phyloP scores from a whole-genome alignment of 163 green algal genomes.

The Coccomyxa subellipsoidea region DNA sequence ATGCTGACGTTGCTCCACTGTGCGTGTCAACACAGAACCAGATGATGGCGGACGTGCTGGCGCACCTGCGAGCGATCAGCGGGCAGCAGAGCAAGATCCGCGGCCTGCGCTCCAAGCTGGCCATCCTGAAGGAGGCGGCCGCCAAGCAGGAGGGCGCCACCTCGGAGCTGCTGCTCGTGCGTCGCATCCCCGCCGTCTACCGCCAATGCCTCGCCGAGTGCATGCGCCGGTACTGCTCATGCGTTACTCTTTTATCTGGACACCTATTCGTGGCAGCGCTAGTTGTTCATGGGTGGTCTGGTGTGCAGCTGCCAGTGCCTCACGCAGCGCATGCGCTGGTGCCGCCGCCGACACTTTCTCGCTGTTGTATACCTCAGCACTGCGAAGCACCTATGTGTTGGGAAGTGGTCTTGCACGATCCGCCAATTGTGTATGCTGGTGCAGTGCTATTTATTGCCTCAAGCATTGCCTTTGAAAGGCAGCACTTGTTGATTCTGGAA shows the following conservation, averaged over 20 bases:
- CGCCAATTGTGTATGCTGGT: no score
- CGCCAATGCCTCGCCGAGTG: slow-evolving; percentile 78
- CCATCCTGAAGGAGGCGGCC: slow-evolving; percentile 69
- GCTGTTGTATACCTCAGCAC: no score
- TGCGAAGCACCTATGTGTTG: no score
- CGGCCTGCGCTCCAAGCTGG: slow-evolving; percentile 79
- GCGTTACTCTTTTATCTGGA: neutral
- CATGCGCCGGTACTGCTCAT: slow-evolving; percentile 50
- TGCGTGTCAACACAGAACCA: slow-evolving; percentile 40
- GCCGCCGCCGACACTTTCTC: no score
- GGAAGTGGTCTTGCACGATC: no score
- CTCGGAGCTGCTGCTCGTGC: slow-evolving; percentile 64
- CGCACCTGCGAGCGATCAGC: slow-evolving; percentile 74
- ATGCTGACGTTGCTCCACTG: neutral
- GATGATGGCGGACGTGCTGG: slow-evolving; percentile 72
- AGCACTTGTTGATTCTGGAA: no score
- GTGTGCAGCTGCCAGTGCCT: no score
- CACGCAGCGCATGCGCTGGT: no score
- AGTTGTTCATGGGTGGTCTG: no score
- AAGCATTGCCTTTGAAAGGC: no score
- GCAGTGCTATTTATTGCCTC: no score
- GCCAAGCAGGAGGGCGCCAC: slow-evolving; percentile 67
- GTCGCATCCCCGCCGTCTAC: slow-evolving; percentile 72
- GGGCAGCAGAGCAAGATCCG: slow-evolving; percentile 82
- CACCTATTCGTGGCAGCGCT: no score